Evolutionary conservation across 1,284 basidiomycete species (phyloP).

Genomic region (Polyporus tsugae): DNA sequence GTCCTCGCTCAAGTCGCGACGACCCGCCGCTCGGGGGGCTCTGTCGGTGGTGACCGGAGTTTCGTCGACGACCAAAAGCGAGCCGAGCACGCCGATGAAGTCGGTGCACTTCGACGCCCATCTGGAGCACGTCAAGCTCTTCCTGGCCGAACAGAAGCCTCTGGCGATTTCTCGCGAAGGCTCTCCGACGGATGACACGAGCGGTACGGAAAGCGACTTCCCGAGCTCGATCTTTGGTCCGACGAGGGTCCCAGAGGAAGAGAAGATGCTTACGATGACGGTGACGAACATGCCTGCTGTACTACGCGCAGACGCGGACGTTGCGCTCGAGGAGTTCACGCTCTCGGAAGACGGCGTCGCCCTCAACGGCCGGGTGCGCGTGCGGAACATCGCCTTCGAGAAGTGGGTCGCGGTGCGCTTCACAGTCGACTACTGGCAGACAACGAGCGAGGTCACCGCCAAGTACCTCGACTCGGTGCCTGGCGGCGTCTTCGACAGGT

Average conservation of each 20-base stretch:
- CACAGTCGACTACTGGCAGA: constrained; percentile 95
- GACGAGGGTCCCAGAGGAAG: constrained; percentile 45
- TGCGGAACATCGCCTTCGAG: constrained; percentile 87
- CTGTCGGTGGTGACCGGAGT: constrained; percentile 59
- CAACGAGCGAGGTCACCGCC: constrained; percentile 91
- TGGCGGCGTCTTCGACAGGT: constrained; percentile 69
- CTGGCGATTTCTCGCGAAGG: constrained; percentile 92
- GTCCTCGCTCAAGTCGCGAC: constrained; percentile 84
- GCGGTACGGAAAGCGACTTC: constrained; percentile 75
- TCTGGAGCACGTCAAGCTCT: constrained; percentile 93
- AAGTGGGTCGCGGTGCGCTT: constrained; percentile 93
- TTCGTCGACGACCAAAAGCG: constrained; percentile 60
- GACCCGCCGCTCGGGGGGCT: constrained; percentile 55
- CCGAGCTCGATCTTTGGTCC: constrained; percentile 65
- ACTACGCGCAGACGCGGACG: constrained; percentile 47
- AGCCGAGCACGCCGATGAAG: constrained; percentile 74
- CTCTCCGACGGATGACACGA: constrained; percentile 82
- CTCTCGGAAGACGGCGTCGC: constrained; percentile 68
- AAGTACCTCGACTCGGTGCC: constrained; percentile 75
- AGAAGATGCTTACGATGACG: constrained; percentile 58
- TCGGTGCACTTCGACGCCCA: constrained; percentile 93
- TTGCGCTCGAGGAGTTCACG: constrained; percentile 60
- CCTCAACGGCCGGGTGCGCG: constrained; percentile 78
- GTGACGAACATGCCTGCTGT: constrained; percentile 59
- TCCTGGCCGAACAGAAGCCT: constrained; percentile 93